Base-by-base conservation (phyloP, 768 basidiomycete genomes). In the Boletus rubroflammeus region DNA sequence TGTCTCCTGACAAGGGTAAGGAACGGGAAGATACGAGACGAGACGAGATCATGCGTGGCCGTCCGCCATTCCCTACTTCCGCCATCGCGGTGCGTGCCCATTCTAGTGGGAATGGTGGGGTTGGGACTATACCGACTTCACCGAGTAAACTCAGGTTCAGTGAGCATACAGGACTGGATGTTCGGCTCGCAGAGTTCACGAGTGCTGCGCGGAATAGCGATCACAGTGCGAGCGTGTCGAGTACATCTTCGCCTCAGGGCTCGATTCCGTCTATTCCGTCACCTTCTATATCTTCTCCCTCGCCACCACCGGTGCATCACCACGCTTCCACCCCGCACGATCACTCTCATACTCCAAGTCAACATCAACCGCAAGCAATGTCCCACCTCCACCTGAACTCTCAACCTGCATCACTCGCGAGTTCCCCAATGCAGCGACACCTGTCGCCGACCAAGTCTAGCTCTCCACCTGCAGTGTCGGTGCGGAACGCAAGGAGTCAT, bases 181-280 rank as follows among this genome's bases (percentile, higher is more conserved):
- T 68, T 54, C 71, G 61, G 52, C 74, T 75, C 44, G 75, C 65
- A 29, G 76, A 76, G 26, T 60, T 69, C 11, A 32, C 55, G 28
- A 53, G 56, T 38, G 44, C 61, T 26, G 14, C 52, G 21, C 81
- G 78, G 42, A 82, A 76, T 61, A 75, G 73, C 57, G 81, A 81
- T 61, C 75, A 78, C 21, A 86, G 86, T 56, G 86, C 86, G 55
- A 90, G 88, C 62, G 75, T 88, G 9, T 90, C 89, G 5, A 87
- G 86, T 65, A 73, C 82, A 13, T 81, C 82, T 56, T 91, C 90
- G 19, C 85, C 85, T 2, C 86, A 81, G 44, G 85, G 84, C 17
- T 93, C 90, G 0, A 87, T 90, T 34, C 88, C 88, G 1, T 88
- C 88, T 15, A 90, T 93, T 25, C 84, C 90, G 0, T 91, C 90